Percentiles rank a stretch among this genome's conserved stretches.
Evolutionary conservation across 1,284 basidiomycete genomes (phyloP).

Genomic region (Ustilago trichophora): DNA sequence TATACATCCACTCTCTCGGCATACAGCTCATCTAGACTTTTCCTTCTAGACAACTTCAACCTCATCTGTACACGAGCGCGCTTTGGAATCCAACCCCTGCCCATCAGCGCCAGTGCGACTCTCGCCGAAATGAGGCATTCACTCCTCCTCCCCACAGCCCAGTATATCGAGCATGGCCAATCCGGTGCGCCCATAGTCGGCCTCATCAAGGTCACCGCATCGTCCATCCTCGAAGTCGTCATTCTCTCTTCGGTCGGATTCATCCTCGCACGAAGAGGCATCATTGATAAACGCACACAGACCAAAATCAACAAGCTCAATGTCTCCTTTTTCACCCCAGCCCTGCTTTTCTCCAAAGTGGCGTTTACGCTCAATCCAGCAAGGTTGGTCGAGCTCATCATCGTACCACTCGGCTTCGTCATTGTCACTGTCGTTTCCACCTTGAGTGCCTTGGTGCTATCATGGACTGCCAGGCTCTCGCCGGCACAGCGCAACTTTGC

Average conservation of each 20-base stretch:
- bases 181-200: conserved; percentile 47
- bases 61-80: no score
- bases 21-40: neutral
- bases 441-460: conserved; percentile 60
- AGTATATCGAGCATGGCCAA: conserved; percentile 39
- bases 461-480: conserved; percentile 62
- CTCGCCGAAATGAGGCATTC: conserved; percentile 27
- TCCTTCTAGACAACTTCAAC: neutral
- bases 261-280: conserved; percentile 78
- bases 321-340: conserved; percentile 89
- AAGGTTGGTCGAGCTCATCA: conserved; percentile 87
- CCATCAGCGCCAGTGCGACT: no score
- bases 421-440: conserved; percentile 69
- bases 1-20: no score
- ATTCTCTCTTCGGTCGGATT: conserved; percentile 86
- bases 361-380: conserved; percentile 75
- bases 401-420: conserved; percentile 82
- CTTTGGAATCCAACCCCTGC: no score
- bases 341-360: conserved; percentile 91
- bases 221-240: conserved; percentile 86
- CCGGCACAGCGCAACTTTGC: conserved; percentile 67
- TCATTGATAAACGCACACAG: conserved; percentile 88
- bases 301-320: conserved; percentile 74
- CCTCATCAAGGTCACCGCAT: conserved; percentile 58
- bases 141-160: conserved; percentile 30